phyloP scores from a whole-genome alignment of 768 basidiomycete species.

The Amanita jacksonii region DNA sequence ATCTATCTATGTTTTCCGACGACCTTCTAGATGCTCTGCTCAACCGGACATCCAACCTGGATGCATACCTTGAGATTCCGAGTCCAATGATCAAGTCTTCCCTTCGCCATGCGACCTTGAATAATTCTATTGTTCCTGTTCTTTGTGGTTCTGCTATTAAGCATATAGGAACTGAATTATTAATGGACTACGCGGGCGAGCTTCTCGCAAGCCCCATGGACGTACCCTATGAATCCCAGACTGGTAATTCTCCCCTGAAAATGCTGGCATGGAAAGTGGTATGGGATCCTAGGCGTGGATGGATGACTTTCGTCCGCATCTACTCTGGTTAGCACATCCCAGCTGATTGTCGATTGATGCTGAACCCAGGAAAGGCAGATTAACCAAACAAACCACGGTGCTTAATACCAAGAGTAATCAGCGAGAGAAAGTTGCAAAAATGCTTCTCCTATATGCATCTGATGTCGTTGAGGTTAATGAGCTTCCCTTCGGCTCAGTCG shows the following conservation, averaged over 20 bases:
- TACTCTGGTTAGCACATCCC: constrained; percentile 58
- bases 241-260: constrained; percentile 40
- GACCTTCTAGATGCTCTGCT: constrained; percentile 71
- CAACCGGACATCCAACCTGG: constrained; percentile 41
- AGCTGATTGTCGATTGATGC: constrained; percentile 5
- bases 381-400: constrained; percentile 52
- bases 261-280: constrained; percentile 82
- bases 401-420: constrained; percentile 60
- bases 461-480: constrained; percentile 68
- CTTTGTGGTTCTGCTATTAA: constrained; percentile 77
- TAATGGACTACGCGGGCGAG: constrained; percentile 77
- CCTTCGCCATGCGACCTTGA: constrained; percentile 59
- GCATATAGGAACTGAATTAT: constrained; percentile 70
- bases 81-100: constrained; percentile 44
- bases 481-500: constrained; percentile 75
- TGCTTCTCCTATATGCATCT: constrained; percentile 72
- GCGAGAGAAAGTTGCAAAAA: constrained; percentile 64
- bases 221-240: constrained; percentile 36
- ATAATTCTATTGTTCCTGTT: constrained; percentile 63
- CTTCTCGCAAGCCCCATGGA: constrained; percentile 74
- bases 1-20: constrained; percentile 72
- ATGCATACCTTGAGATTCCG: constrained; percentile 57
- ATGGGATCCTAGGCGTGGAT: constrained; percentile 75
- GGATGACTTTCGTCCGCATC: constrained; percentile 90
- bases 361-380: constrained; percentile 39